phyloP scores from a whole-genome alignment of 495 filamentous ascomycete genomes.

The Hypomontagnella monticulosa region DNA sequence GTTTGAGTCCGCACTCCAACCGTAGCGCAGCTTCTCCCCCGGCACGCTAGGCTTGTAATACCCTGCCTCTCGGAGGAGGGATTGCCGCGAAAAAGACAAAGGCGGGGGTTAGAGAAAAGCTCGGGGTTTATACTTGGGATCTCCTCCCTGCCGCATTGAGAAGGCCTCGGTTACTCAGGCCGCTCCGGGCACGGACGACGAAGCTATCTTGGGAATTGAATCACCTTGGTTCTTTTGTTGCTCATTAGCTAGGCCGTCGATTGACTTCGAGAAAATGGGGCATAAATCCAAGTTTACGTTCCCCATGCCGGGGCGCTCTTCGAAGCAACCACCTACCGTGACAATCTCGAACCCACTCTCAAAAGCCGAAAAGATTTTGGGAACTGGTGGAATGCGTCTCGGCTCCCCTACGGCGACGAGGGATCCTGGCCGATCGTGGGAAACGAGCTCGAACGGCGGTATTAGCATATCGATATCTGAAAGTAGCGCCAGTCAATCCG shows the following conservation, averaged over 20 bases:
- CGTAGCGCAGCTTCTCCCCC: conserved; percentile 13
- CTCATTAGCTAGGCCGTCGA: not conserved
- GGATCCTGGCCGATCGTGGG: conserved; percentile 51
- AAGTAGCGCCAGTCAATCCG: conserved; percentile 48
- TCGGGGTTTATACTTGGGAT: conserved; percentile 3
- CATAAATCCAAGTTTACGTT: conserved; percentile 63
- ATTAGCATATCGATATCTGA: conserved; percentile 62
- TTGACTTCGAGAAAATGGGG: conserved; percentile 51
- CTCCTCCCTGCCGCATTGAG: not conserved
- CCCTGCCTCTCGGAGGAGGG: not conserved
- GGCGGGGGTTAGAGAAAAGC: conserved; percentile 8
- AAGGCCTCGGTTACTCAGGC: not conserved
- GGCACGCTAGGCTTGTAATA: conserved; percentile 10
- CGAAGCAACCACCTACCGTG: conserved; percentile 43
- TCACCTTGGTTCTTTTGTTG: not conserved
- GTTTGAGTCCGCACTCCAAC: conserved; percentile 4
- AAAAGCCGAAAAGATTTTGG: conserved; percentile 59
- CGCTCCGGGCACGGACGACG: conserved; percentile 11
- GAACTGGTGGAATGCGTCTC: conserved; percentile 47
- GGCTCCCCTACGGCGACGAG: conserved; percentile 39
- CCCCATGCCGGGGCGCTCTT: conserved; percentile 60
- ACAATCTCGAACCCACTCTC: conserved; percentile 43
- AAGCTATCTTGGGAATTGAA: not conserved
- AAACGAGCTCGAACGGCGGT: conserved; percentile 55
- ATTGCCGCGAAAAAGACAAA: conserved; percentile 12